Evolutionary conservation across 108 stramenopile genomes (phyloP), one percentile per base, ranked within the genome.

Genomic region (Cyclotella atomus): DNA sequence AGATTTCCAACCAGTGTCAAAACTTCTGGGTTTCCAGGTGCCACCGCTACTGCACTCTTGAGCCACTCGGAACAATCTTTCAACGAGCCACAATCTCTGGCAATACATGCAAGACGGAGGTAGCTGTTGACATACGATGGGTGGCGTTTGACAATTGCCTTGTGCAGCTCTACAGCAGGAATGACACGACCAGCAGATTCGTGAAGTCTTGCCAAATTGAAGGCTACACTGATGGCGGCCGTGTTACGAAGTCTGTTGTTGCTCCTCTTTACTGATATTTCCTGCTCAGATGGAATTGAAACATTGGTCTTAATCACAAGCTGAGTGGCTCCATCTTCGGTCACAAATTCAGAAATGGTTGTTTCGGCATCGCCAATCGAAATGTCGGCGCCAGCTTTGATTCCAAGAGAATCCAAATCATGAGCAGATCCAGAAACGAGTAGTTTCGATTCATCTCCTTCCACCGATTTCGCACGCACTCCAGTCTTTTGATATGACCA

Each of bases 1-100:
- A 93, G 87, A 66, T 95, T 92, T 64, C 95, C 95, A 82, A 95
- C 89, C 46, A 95, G 66, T n/a, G 89, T 91, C 15, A 95, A 60
- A 32, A 95, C 90, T 74, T 95, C 91, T 14, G 91, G 85, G 59
- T 95, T 95, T 54, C 90, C 91, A 28, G 95, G 91, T 20, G 91
- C 88, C 10, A 83, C 89, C 38, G 83, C 80, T 29, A 89, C 87
- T 0, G 92, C 91, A 77, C 88, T 88, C 67, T 93, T 91, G 30
- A 95, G 82, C 95, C 95, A 95, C 27, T 85, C 88, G 0, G 95
- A 86, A 69, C 91, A 91, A 68, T 93, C 89, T 59, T 89, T 88
- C 64, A 95, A 73, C 43, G 88, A 89, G 5, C 95, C 95, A 69
- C 85, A 89, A 61, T 95, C 95, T 66, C 90, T 87, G 25, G 91